Percentiles rank a stretch among this genome's conserved stretches.
Conservation (phyloP, 2,329 filamentous ascomycete genomes). For the Fusarium decemcellulare region DNA sequence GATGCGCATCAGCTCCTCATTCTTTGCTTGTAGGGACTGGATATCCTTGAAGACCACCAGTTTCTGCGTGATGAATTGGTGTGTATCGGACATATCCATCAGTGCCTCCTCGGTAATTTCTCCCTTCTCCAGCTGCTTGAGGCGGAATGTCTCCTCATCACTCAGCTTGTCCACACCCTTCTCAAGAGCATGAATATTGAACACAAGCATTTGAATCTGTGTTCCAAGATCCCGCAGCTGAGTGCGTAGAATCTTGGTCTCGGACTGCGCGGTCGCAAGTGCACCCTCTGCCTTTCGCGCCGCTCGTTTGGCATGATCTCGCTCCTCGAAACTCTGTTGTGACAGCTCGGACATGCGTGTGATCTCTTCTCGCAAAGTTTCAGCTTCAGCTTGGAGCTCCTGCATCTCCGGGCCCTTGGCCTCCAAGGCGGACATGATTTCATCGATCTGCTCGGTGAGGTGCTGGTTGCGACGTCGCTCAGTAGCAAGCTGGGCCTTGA, state of each 20-base stretch:
- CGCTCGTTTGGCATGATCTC: conserved; percentile 83
- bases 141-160: conserved; percentile 79
- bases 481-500: conserved; percentile 80
- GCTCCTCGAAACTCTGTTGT: conserved; percentile 84
- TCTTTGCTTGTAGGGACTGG: conserved; percentile 87
- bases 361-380: conserved; percentile 84
- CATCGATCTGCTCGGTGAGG: conserved; percentile 83
- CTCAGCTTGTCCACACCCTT: conserved; percentile 81
- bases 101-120: conserved; percentile 80
- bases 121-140: conserved; percentile 83
- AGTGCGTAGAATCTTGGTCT: conserved; percentile 84
- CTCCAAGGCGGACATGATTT: conserved; percentile 88
- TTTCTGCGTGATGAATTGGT: conserved; percentile 89
- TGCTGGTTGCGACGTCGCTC: conserved; percentile 83
- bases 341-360: conserved; percentile 88
- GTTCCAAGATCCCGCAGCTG: conserved; percentile 91
- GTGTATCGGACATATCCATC: conserved; percentile 85
- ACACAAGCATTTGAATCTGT: conserved; percentile 90
- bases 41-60: conserved; percentile 93
- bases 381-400: conserved; percentile 85
- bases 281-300: conserved; percentile 84
- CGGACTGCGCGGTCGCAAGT: conserved; percentile 73
- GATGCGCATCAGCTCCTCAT: conserved; percentile 85
- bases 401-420: conserved; percentile 90
- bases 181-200: conserved; percentile 87